Base-by-base conservation (phyloP, 2,329 filamentous ascomycete species). In the Xylaria sp. region DNA sequence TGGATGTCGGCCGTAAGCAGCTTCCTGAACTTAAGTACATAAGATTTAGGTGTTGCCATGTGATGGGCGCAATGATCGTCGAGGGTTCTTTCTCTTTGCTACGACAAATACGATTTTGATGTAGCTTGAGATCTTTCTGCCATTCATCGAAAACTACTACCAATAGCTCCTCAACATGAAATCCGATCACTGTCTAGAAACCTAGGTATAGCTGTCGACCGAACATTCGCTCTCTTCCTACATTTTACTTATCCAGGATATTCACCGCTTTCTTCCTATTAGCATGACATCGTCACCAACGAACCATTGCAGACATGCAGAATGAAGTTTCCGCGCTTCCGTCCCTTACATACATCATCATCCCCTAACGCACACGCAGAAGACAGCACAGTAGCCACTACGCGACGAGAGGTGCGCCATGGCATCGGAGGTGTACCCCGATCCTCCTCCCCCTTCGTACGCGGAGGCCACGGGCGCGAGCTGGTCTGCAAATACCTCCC, bases 391-490 rank as follows among this genome's bases (percentile, higher is more conserved):
- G 5, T 28, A 34, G 25, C 25, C 3, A 51, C 6, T 3, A 50
- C 12, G 52, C 37, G 54, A 28, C 18, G 4, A 57, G 18, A 66
- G n/a, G 28, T 25, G 57, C 28, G 15, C 8, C 48, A 46, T 4
- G 50, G 39, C 57, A 54, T 7, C 54, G 41, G 8, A 50, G 3
- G 5, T 44, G 54, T 41, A 66, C 2, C 6, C 15, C 2, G 70
- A 70, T 18, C 48, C 55, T 25, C 70, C 70, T 34, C 70, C 70
- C 34, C 70, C 70, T 10, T 70, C 70, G 37, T 72, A 72, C 65
- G 63, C 39, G 8, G 70, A 70, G 61, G 70, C 70, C 25, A 68
- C 54, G 8, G 39, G 69, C 50, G 12, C 41, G 32, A 66, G 44
- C 34, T 6, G 6, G 10, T 37, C 34, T 37, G 7, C 10, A 8